Conservation (phyloP, 1,139 yeast genomes). For the Zygosaccharomyces sapae region DNA sequence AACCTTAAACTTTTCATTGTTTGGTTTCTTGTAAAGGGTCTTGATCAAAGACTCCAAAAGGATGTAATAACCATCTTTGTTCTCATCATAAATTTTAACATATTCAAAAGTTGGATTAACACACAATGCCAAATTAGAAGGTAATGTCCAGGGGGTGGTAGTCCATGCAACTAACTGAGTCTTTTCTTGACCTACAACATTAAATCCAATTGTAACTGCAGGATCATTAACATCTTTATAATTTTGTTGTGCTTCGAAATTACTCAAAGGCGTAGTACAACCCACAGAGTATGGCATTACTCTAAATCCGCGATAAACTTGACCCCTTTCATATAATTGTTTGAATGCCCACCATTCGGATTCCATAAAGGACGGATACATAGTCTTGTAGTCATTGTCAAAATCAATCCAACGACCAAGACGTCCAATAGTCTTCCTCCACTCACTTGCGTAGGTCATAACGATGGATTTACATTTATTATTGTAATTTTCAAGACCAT, state of each 20-base stretch:
- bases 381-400: conserved; percentile 95
- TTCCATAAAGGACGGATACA: conserved; percentile 95
- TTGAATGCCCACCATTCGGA: conserved; percentile 99
- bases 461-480: conserved; percentile 94
- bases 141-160: conserved; percentile 99
- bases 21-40: conserved; percentile 89
- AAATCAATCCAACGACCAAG: conserved; percentile 99
- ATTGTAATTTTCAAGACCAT: conserved; percentile 93
- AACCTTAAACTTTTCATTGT: conserved; percentile 78
- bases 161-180: conserved; percentile 96
- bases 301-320: conserved; percentile 89
- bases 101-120: conserved; percentile 90
- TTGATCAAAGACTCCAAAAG: conserved; percentile 76
- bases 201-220: conserved; percentile 89
- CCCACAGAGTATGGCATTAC: conserved; percentile 99
- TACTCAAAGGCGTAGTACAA: conserved; percentile 91
- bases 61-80: conserved; percentile 72
- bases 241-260: conserved; percentile 97
- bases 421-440: conserved; percentile 90
- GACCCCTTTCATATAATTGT: conserved; percentile 74
- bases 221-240: conserved; percentile 97
- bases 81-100: conserved; percentile 87
- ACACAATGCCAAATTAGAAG: conserved; percentile 87
- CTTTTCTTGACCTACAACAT: conserved; percentile 70
- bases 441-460: conserved; percentile 92